A percentile compares a stretch with the other conserved stretches of the same genome.
phyloP scores from a whole-genome alignment of 1,284 basidiomycete species.

The Nidula niveotomentosa region DNA sequence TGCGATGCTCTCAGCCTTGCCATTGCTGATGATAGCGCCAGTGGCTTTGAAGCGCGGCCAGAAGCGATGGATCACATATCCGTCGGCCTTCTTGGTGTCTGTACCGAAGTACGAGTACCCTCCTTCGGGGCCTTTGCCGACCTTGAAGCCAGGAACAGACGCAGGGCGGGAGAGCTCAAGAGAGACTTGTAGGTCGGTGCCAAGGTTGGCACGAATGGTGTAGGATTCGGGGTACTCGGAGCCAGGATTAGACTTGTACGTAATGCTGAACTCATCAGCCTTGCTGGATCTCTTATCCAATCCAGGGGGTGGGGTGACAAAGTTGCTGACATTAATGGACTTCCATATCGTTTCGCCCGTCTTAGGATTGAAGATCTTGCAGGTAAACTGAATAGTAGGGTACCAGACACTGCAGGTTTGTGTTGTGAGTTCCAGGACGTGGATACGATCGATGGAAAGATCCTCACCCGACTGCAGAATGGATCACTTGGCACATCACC shows the following conservation, averaged over 20 bases:
- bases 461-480: slow-evolving; percentile 91
- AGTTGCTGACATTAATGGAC: slow-evolving; percentile 87
- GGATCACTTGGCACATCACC: slow-evolving; percentile 92
- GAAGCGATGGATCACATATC: slow-evolving; percentile 91
- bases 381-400: slow-evolving; percentile 94
- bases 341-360: slow-evolving; percentile 85
- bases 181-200: slow-evolving; percentile 79
- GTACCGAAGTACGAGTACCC: slow-evolving; percentile 92
- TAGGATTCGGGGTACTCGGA: slow-evolving; percentile 77
- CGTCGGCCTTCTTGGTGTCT: slow-evolving; percentile 75
- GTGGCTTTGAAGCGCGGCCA: slow-evolving; percentile 75
- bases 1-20: slow-evolving; percentile 62
- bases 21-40: slow-evolving; percentile 77
- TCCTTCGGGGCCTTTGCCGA: slow-evolving; percentile 85
- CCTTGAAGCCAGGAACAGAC: slow-evolving; percentile 85
- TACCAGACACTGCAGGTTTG: slow-evolving; percentile 72
- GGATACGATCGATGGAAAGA: slow-evolving; percentile 7
- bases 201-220: slow-evolving; percentile 79
- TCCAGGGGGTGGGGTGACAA: slow-evolving; percentile 71
- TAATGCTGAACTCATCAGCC: slow-evolving; percentile 87
- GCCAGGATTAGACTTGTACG: slow-evolving; percentile 63
- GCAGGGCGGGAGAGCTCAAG: slow-evolving; percentile 74
- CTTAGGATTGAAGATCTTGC: slow-evolving; percentile 85
- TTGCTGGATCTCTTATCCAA: slow-evolving; percentile 89
- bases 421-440: slow-evolving; percentile 10